phyloP scores from a whole-genome alignment of 306 rosid species.

The Prunus fruticosa region DNA sequence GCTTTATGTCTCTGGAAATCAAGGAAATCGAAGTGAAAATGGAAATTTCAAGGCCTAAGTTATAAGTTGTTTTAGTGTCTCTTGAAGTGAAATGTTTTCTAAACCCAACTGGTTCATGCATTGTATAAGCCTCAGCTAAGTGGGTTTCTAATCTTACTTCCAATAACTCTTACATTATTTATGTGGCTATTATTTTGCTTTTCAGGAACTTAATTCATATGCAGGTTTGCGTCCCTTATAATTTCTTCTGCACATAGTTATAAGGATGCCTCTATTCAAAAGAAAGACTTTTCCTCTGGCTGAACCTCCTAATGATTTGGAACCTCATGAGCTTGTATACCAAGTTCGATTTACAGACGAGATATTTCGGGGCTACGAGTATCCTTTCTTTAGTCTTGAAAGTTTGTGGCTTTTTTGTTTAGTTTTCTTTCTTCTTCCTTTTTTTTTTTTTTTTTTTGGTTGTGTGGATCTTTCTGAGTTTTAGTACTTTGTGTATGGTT shows the following conservation, averaged over 20 bases:
- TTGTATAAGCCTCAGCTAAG: neutral
- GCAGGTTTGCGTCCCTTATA: neutral
- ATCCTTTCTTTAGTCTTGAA: constrained; percentile 43
- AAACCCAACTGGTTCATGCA: neutral
- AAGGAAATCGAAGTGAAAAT: neutral
- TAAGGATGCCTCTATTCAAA: constrained; percentile 77
- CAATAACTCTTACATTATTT: neutral
- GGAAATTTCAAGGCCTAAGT: neutral
- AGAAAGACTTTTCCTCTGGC: constrained; percentile 66
- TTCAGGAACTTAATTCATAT: constrained; percentile 4
- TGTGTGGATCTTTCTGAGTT: neutral
- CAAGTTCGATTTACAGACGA: constrained; percentile 89
- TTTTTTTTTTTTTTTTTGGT: neutral
- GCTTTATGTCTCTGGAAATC: neutral
- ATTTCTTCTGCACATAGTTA: neutral
- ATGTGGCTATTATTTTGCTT: neutral
- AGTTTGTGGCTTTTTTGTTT: neutral
- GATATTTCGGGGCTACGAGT: constrained; percentile 75
- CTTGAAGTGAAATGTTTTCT: neutral
- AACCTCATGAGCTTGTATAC: constrained; percentile 62
- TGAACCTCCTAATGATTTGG: constrained; percentile 67
- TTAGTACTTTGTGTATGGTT: neutral
- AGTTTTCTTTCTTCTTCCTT: neutral
- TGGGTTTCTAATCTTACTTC: neutral
- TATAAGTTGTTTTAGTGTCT: neutral